Base-by-base conservation (phyloP, 495 filamentous ascomycete genomes). In the Podospora sp. region DNA sequence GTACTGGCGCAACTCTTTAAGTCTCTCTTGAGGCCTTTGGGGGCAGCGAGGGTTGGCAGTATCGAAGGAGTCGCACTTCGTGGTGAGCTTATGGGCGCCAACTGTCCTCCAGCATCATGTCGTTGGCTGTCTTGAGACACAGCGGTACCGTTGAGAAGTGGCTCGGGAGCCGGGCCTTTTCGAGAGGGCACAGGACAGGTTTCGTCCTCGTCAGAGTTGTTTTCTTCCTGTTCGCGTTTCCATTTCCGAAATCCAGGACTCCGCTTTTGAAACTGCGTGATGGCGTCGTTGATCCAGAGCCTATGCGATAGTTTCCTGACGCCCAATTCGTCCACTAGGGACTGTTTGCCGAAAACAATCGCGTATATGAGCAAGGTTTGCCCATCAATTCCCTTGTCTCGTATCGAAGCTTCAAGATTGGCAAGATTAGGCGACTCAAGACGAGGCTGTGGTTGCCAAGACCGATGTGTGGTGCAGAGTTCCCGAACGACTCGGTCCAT, bases 401-500 rank as follows among this genome's bases (percentile, higher is more conserved):
- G 81, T 6, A 96, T 77, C 12, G 75, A 73, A 14, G 68, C 71
- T 70, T 86, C 87, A 12, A 94, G 79, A 0, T 68, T 24, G 8
- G 68, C 68, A 0, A 80, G 75, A 51, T 90, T 79, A 21, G 88
- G 89, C 7, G 87, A 78, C 40, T 71, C 74, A 16, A 69, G 25
- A 18, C 66, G 56, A n/a, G 70, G 33, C 29, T 75, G 70, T 27
- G 75, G 63, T 20, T 75, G 63, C 82, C 81, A 86, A 20, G 83
- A 82, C 46, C 79, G 74, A 21, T 80, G 71, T 1, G 75, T 49
- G 27, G 84, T 79, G 77, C 90, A 92, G 5, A 94, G 76, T 61
- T 89, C 88, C 14, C 75, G 73, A 0, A 91, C 84, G 1, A 93
- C 84, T 36, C 87, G 81, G 22, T 92, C 88, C 24, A 89, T 80